These are phyloP conservation scores for Nemania diffusa DNA, from an alignment of 2,329 filamentous ascomycete genomes.

Conservation along the genomic window DNA sequence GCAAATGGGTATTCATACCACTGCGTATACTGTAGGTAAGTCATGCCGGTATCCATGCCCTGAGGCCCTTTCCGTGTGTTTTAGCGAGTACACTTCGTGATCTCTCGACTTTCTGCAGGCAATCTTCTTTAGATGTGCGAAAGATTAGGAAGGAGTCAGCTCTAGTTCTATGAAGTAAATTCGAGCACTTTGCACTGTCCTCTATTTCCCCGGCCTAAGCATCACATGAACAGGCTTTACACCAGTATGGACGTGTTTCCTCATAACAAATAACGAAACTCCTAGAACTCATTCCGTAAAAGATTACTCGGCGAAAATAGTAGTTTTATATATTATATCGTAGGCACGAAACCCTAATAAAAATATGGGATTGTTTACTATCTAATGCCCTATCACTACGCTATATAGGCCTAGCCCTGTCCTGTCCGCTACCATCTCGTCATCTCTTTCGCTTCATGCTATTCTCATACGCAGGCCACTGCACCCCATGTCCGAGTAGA, in stretches of 20 bases:
- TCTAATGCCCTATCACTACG: slow-evolving; percentile 18
- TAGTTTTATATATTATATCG: neutral
- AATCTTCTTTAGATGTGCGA: neutral
- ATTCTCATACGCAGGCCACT: neutral
- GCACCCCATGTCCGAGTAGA: neutral
- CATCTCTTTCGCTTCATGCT: neutral
- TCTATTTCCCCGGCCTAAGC: too few species aligned
- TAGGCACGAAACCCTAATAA: neutral
- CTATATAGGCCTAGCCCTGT: slow-evolving; percentile 5
- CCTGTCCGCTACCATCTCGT: neutral
- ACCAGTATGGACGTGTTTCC: too few species aligned
- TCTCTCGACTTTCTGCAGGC: neutral
- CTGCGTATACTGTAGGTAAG: neutral
- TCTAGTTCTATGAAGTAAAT: neutral
- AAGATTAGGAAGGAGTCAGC: neutral
- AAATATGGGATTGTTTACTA: slow-evolving; percentile 21
- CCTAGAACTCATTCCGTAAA: too few species aligned
- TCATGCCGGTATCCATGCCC: neutral
- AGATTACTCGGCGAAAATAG: too few species aligned
- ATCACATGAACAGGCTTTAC: too few species aligned
- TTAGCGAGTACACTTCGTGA: neutral
- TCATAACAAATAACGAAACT: too few species aligned
- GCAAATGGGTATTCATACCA: neutral
- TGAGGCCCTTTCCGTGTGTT: neutral
- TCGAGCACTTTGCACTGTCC: neutral